Percentiles rank a stretch among this genome's conserved stretches.
These are phyloP conservation scores for Straminergon stramineum DNA, from an alignment of 225 moss, liverwort and hornwort species.

Conservation along the genomic window DNA sequence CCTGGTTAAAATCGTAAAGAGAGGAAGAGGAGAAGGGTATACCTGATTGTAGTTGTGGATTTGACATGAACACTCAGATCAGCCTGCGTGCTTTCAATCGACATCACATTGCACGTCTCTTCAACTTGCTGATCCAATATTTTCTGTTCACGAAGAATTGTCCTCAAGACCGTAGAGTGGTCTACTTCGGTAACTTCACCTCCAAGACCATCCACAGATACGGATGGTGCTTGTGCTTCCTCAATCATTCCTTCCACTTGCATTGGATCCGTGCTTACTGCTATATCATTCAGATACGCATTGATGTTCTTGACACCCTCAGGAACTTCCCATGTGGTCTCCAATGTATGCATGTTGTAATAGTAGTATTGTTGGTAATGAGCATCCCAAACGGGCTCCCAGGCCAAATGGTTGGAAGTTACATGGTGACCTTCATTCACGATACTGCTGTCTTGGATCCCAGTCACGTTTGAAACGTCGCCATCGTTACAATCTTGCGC, in stretches of 20 bases:
- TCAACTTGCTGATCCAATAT: not conserved
- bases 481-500: not conserved
- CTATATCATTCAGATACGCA: not conserved
- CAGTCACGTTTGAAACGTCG: not conserved
- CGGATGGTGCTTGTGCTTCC: not conserved
- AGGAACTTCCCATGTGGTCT: slow-evolving; percentile 74
- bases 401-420: not conserved
- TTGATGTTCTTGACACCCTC: slow-evolving; percentile 30
- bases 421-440: not conserved
- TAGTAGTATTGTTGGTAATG: slow-evolving; percentile 67
- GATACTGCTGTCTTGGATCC: not conserved
- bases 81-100: not conserved
- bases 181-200: not conserved
- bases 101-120: not conserved
- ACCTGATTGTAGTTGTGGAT: not conserved
- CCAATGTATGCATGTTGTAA: slow-evolving; percentile 43
- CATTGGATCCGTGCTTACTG: not conserved
- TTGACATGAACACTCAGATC: not conserved
- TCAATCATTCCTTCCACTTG: not conserved
- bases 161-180: not conserved
- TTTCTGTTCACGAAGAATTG: not conserved
- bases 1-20: not conserved
- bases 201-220: not conserved
- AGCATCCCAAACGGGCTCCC: slow-evolving; percentile 77
- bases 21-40: not conserved